These are phyloP conservation scores for Recurvomyces mirabilis DNA, from an alignment of 495 filamentous ascomycete species.

Conservation along the genomic window DNA sequence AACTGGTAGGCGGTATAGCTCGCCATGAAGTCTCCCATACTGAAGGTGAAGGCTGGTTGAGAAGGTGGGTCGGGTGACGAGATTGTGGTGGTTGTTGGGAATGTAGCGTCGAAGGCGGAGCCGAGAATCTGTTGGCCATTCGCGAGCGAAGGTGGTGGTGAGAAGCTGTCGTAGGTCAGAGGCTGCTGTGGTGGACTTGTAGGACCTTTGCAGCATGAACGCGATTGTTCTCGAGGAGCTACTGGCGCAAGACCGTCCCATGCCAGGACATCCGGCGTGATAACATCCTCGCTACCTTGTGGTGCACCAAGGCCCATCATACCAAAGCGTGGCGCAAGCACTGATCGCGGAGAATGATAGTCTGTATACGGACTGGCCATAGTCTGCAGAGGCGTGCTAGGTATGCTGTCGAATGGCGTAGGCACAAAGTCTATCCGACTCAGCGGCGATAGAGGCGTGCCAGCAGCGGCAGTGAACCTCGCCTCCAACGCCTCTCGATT, in stretches of 20 bases:
- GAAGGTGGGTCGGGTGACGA: not conserved
- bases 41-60: not conserved
- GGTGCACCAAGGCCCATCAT: slow-evolving; percentile 19
- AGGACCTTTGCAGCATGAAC: slow-evolving; percentile 11
- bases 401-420: slow-evolving; percentile 7
- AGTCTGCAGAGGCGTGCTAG: slow-evolving; percentile 4
- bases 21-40: slow-evolving; percentile 10
- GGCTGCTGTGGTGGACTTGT: not conserved
- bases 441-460: not conserved
- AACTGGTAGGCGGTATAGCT: slow-evolving; percentile 18
- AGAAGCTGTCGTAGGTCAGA: not conserved
- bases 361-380: not conserved
- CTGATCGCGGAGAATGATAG: slow-evolving; percentile 1
- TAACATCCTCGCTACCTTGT: not conserved
- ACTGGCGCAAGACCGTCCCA: slow-evolving; percentile 9
- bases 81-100: not conserved
- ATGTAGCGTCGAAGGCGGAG: not conserved
- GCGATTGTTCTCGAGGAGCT: slow-evolving; percentile 5
- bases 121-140: not conserved
- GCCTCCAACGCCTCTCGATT: slow-evolving; percentile 12
- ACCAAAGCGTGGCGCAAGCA: slow-evolving; percentile 9
- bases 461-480: not conserved
- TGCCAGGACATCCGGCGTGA: slow-evolving; percentile 3
- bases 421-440: too few species aligned
- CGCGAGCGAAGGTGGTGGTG: not conserved